Base-by-base conservation (phyloP, 805 yeast genomes). In the Priceomyces haplophilus region DNA sequence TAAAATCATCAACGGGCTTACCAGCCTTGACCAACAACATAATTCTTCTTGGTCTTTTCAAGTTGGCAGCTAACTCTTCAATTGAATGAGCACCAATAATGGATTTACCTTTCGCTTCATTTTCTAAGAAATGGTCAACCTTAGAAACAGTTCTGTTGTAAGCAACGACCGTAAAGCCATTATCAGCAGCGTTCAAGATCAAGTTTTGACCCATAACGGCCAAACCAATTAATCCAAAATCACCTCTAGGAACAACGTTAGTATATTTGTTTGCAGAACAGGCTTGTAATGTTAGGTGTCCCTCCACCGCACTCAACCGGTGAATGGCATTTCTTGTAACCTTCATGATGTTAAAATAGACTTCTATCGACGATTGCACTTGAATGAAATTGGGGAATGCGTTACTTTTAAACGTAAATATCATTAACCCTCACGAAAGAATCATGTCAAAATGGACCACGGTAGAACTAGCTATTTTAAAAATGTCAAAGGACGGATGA, bases 141-240 rank as follows among this genome's bases (percentile, higher is more conserved):
- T 88, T 91, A 41, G 96, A 72, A 49, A 83, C 88, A 48, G 98
- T 93, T 83, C 99, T 88, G 93, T 91, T 91, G 85, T 80, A 93
- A 49, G 97, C 97, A 62, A 88, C 96, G 60, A 93, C 98, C 54
- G 96, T 88, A 79, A 80, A 91, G 46, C 97, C 97, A 76, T 91
- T 95, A 79, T 91, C 99, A 57, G 99, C 99, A 63, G 95, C 95
- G 73, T 91, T 91, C 56, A 91, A 80, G 68, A 91, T 88, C 80
- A 91, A 78, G 82, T 91, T 91, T 79, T 87, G 96, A 73, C 99
- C 99, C 99, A 91, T 91, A 57, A 91, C 99, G 85, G 99, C 99
- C 80, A 91, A 81, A 69, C 99, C 99, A 65, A 93, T 90, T 69
- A 91, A 87, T 73, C 97, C 99, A 71, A 91, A 83, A 83, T 91